Evolutionary conservation across 176 grass and related monocot genomes (phyloP), one percentile per base, ranked within the genome.

Genomic region (Ananas comosus): DNA sequence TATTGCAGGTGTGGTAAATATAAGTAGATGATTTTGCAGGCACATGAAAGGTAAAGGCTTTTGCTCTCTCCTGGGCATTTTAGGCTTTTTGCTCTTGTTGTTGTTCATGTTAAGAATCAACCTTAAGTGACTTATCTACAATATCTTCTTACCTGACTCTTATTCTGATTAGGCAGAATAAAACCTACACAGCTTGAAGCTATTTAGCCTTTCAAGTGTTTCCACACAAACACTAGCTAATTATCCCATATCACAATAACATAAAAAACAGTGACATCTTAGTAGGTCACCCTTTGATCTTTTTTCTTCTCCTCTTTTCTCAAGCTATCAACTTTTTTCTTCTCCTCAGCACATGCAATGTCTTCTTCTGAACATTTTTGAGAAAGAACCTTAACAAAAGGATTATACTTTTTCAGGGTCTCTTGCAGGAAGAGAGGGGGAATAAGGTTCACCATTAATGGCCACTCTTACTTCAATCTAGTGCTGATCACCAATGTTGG

Each of bases 401-500:
- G 33, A 42, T 42, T 42, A 42, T 42, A 42, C 33, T 42, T 42
- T 24, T 53, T 24, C 80, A 91, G 86, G 65, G 91, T 95, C 29
- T 53, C 83, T 17, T 95, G 91, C 82, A 53, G 69, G 78, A 68
- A 79, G 69, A 70, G 58, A 21, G 91, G 91, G 0, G 91, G 86
- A 63, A 87, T 94, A 33, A 78, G 83, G 50, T 89, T 94, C 75
- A 80, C 80, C 48, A 58, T 95, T 47, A 90, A 85, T 12, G 91
- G 86, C 2, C 86, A 95, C 78, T 48, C 86, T 58, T 95, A 95
- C 75, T 95, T 90, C 86, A 84, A 82, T 70, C 78, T 95, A 12
- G 86, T 90, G 28, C 75, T 89, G 14, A 83, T 89, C 65, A 82
- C 64, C 75, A 94, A 94, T 25, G 86, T 89, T 3, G 91, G 75